Conservation (phyloP, 306 rosid genomes). For the Hylodesmum podocarpum region DNA sequence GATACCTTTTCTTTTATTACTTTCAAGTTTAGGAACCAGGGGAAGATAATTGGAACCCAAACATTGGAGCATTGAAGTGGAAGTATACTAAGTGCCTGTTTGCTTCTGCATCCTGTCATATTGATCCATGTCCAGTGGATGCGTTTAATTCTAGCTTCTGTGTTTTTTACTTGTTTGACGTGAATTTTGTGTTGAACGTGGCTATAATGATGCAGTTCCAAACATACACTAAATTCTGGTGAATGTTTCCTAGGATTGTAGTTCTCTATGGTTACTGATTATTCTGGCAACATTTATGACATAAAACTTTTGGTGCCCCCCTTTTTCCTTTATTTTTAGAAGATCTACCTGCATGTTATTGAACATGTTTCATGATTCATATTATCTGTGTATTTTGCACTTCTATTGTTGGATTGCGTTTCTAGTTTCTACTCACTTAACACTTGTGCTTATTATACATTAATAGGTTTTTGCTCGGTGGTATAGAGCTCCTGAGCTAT, state of each 20-base stretch:
- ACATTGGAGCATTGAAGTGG: background rate
- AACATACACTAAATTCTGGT: conserved; percentile 2
- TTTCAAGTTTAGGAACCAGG: background rate
- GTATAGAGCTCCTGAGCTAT: conserved; percentile 96
- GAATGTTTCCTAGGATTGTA: background rate
- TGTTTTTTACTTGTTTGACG: too few relatives aligned
- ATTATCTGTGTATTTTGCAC: background rate
- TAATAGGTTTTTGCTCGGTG: conserved; percentile 87
- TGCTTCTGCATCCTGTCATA: too few relatives aligned
- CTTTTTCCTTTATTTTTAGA: conserved; percentile 5
- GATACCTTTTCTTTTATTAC: background rate
- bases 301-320: background rate
- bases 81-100: too few relatives aligned
- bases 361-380: conserved; percentile 12
- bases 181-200: too few relatives aligned
- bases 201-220: too few relatives aligned
- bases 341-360: conserved; percentile 20
- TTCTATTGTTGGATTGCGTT: conserved; percentile 4
- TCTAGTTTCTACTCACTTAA: background rate
- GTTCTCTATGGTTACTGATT: background rate
- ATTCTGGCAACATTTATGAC: background rate
- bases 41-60: background rate
- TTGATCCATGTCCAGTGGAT: too few relatives aligned
- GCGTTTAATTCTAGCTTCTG: too few relatives aligned
- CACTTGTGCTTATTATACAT: background rate